Base-by-base conservation (phyloP, 176 grass and related monocot species). In the Bothriochloa decipiens region DNA sequence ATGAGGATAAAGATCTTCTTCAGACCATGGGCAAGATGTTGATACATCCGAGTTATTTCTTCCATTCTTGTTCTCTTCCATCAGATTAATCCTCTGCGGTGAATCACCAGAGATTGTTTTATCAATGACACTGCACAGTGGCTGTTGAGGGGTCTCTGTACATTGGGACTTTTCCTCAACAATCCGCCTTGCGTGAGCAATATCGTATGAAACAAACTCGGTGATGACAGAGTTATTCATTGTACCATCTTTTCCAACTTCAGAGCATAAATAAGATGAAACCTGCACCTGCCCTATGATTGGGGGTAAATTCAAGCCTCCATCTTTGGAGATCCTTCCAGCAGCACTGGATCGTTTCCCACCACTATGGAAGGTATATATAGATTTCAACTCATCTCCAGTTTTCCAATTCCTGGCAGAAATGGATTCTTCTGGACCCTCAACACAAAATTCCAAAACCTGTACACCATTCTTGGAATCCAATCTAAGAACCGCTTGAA, bases 391-490 rank as follows among this genome's bases (percentile, higher is more conserved):
- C 65, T 86, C 89, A 78, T 86, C 91, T 40, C 77, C 91, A 11
- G 88, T 92, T 92, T 93, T 92, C 97, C 97, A 99, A 84, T 81
- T 91, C 63, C 84, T 91, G n/a, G 97, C 93, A 32, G 84, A 94
- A 80, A 99, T 75, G 68, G 91, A 81, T 58, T 99, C 93, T 81
- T 86, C 91, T 7, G 76, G 93, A 72, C 82, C 90, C 40, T 87
- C 77, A 12, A 88, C 78, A 43, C 61, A 86, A 65, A 99, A 99
- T 50, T 91, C 88, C 47, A 88, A 94, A 77, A 86, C 76, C 1
- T 80, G 91, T 42, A 80, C 10, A 25, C 91, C 91, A 79, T 93
- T 87, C 50, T 76, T 96, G 70, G 81, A 83, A 72, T 96, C 91
- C 77, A 86, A 46, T 85, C 86, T 99, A 76, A 99, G 93, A 91